Conservation (phyloP, 129 eudicot species). For the Tagetes erecta region DNA sequence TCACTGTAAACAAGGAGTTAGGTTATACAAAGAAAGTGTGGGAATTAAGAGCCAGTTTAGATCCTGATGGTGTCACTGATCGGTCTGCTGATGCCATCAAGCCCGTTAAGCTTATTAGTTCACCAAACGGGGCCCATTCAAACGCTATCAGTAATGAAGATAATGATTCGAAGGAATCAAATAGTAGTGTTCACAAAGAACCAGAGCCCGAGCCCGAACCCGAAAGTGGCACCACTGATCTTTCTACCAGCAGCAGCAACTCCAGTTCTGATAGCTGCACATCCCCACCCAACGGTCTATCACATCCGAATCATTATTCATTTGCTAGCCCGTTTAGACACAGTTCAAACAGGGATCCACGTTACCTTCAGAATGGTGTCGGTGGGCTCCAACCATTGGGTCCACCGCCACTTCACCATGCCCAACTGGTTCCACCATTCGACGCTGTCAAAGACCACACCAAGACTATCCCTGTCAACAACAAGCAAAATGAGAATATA, state of each 20-base stretch:
- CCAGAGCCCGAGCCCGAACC: conserved; percentile 25
- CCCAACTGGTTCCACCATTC: conserved; percentile 47
- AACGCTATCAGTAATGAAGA: conserved; percentile 23
- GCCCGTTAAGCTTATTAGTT: conserved; percentile 28
- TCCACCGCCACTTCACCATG: conserved; percentile 49
- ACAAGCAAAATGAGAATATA: neutral
- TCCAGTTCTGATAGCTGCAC: conserved; percentile 83
- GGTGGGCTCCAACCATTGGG: conserved; percentile 54
- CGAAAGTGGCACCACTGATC: conserved; percentile 44
- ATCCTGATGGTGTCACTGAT: conserved; percentile 53
- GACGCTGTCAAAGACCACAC: conserved; percentile 41
- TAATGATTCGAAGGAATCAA: conserved; percentile 34
- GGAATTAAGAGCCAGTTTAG: conserved; percentile 75
- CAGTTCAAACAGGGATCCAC: conserved; percentile 52
- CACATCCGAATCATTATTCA: conserved; percentile 65
- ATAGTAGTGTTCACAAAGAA: conserved; percentile 22
- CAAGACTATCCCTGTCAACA: conserved; percentile 6
- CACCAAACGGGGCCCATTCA: conserved; percentile 6
- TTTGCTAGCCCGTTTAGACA: conserved; percentile 60
- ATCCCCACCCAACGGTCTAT: conserved; percentile 59
- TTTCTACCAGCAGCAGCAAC: conserved; percentile 41
- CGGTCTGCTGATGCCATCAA: conserved; percentile 39
- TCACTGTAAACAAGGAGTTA: conserved; percentile 36
- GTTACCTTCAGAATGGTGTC: conserved; percentile 56
- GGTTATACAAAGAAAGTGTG: conserved; percentile 66